Base-by-base conservation (phyloP, 1,139 yeast species). In the Yamadazyma kanchanaburiensis region DNA sequence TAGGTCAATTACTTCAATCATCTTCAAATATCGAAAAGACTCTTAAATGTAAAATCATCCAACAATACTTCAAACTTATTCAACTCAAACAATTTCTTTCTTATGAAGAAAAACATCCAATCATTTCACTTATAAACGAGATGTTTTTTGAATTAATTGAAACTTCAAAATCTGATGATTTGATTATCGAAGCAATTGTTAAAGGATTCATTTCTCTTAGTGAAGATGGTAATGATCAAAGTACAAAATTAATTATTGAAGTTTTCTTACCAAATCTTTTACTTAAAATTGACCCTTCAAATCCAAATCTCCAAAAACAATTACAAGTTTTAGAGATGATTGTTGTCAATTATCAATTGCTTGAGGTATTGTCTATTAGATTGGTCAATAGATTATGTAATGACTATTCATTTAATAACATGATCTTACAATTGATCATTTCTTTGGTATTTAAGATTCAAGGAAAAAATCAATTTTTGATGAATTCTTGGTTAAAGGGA, bases 71-170 rank as follows among this genome's bases (percentile, higher is more conserved):
- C 1, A 74, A 75, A 35, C 48, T 83, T 31, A 58, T 74, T 15
- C 60, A 60, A 21, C 58, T 80, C 42, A 51, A 58, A 3, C 56
- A 55, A 1, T 77, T 74, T 39, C 55, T 85, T 26, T 55, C 54
- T 8, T 45, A 48, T 2, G 74, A 74, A 29, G 95, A 88, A 45
- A 52, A 74, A 20, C 71, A 76, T 14, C 56, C 84, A 32, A 60
- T 86, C 6, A 73, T 83, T 19, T 86, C 78, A 37, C 78, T 82
- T 44, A 62, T 88, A 24, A 77, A 78, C 20, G 87, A 80, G 25
- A 70, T 79, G 14, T 59, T 84, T 7, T 35, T 45, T 5, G 39
- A 39, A 6, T 35, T 45, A 6, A 49, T 81, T n/a, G 56, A 61
- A 6, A 62, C 58, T 19, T 63, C 60, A 25, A 65, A 61, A 15